These are phyloP conservation scores for Xylaria arbuscula DNA, from an alignment of 2,329 filamentous ascomycete genomes.

Conservation along the genomic window DNA sequence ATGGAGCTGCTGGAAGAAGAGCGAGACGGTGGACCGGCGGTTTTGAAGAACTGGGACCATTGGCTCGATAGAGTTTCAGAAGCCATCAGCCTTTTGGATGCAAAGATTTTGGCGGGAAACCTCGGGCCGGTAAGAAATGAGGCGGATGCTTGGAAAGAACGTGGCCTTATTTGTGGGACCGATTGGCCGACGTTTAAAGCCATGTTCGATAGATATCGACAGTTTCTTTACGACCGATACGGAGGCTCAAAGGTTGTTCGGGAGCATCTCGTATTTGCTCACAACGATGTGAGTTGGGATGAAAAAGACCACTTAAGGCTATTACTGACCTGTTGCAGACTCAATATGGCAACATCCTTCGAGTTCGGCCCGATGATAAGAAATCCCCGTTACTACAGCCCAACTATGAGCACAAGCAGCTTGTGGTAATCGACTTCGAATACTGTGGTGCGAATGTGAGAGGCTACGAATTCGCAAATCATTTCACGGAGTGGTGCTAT, in stretches of 20 bases:
- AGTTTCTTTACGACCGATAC: constrained; percentile 77
- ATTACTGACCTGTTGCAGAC: constrained; percentile 67
- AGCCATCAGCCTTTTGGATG: constrained; percentile 67
- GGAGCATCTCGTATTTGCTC: constrained; percentile 87
- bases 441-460: constrained; percentile 90
- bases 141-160: constrained; percentile 69
- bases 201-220: constrained; percentile 80
- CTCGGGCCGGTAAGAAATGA: constrained; percentile 45
- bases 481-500: constrained; percentile 98
- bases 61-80: constrained; percentile 78
- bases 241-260: constrained; percentile 74
- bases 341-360: constrained; percentile 97
- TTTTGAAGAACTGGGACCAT: constrained; percentile 95
- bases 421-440: constrained; percentile 98
- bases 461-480: constrained; percentile 94
- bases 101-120: constrained; percentile 63
- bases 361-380: constrained; percentile 72
- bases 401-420: constrained; percentile 92
- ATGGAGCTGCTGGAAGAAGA: constrained; percentile 87
- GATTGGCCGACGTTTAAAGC: constrained; percentile 83
- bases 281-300: constrained; percentile 82
- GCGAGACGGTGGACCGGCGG: constrained; percentile 79
- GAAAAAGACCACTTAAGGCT: background rate
- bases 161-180: constrained; percentile 83
- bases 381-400: constrained; percentile 89